Conservation (phyloP, 2,329 filamentous ascomycete genomes). For the Fusarium beomiforme region DNA sequence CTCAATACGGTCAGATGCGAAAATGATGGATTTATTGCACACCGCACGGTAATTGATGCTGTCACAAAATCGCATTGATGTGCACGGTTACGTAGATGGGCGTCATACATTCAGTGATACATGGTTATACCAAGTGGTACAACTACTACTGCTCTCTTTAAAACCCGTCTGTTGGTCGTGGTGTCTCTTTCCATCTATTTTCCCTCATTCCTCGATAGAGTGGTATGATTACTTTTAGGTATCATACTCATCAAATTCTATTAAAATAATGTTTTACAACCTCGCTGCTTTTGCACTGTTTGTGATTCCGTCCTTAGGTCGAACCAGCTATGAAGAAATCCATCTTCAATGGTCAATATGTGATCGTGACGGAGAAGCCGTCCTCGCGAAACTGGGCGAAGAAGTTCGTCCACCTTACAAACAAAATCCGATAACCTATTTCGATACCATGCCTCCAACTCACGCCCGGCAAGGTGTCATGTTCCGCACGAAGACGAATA, state of each 20-base stretch:
- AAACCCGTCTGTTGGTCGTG: neutral
- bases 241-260: neutral
- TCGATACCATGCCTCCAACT: constrained; percentile 33
- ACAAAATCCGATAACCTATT: constrained; percentile 33
- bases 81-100: neutral
- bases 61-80: neutral
- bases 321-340: constrained; percentile 5
- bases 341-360: constrained; percentile 38
- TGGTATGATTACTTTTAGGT: neutral
- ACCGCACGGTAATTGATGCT: neutral
- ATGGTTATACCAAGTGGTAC: neutral
- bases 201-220: neutral
- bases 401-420: constrained; percentile 28
- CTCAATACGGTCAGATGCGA: neutral
- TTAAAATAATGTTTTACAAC: constrained; percentile 12
- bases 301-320: neutral
- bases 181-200: neutral
- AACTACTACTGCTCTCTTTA: neutral
- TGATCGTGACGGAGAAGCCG: constrained; percentile 19
- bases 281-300: neutral
- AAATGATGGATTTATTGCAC: neutral
- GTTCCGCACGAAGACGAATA: constrained; percentile 37
- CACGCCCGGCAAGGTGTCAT: constrained; percentile 33
- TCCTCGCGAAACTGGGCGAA: constrained; percentile 29
- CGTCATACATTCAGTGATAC: neutral